Evolutionary conservation across 305 asterid genomes (phyloP), one percentile per base, ranked within the genome.

Genomic region (Fraxinus albicans): DNA sequence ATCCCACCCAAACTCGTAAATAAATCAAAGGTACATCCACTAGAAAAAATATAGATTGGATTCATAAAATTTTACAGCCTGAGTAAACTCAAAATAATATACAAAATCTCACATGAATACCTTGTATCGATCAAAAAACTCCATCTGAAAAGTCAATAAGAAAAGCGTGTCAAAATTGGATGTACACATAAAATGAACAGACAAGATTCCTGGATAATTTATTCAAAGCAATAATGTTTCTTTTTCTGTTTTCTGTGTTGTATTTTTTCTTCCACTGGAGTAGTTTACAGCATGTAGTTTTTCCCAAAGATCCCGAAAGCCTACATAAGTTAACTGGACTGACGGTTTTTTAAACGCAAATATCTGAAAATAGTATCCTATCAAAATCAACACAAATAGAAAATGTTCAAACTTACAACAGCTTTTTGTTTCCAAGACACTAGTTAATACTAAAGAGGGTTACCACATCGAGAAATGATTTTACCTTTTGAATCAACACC

Each of bases 401-500:
- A 53, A 53, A 17, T 21, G 3, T 60, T 60, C 29, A 58, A 58
- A 25, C 15, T 65, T 25, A 9, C 35, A 6, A 25, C 2, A 1
- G 74, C 17, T 10, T 25, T 10, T 10, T 67, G 74, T 67, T 8
- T 67, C 23, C 77, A 78, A 53, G 38, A 85, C 8, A 10, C n/a
- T 27, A 55, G n/a, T n/a, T 36, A 73, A 25, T 58, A 77, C 35
- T 42, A 76, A 79, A 70, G 67, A 42, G 73, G 58, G 47, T 31
- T 79, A 40, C 19, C 79, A 35, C 19, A 70, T 7, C 36, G 8
- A 82, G 65, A 76, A 74, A 13, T 5, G 80, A 81, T 4, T 36
- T 77, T 86, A 96, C 99, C 98, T 96, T 96, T 90, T 94, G 98
- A 88, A 96, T 91, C 91, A 94, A 89, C 85, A 96, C 89, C 83